phyloP scores from a whole-genome alignment of 192 early-diverging fungal species.

The Piromyces finnis region DNA sequence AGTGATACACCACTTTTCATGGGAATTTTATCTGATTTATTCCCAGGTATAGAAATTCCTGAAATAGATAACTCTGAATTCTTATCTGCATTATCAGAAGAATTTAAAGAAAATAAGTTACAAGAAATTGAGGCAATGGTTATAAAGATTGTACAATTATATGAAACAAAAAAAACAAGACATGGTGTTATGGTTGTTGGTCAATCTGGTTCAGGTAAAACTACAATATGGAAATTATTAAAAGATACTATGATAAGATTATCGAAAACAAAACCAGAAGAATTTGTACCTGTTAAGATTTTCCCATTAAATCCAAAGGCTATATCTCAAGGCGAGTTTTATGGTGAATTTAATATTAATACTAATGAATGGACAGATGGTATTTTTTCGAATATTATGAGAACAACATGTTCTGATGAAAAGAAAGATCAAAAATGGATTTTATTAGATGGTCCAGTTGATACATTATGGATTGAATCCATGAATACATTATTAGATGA shows the following conservation, averaged over 20 bases:
- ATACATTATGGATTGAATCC: slow-evolving; percentile 40
- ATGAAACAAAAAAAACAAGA: slow-evolving; percentile 28
- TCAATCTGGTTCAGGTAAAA: slow-evolving; percentile 32
- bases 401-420: slow-evolving; percentile 29
- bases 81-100: slow-evolving; percentile 14
- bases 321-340: slow-evolving; percentile 19
- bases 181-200: slow-evolving; percentile 44
- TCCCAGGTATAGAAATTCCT: slow-evolving; percentile 19
- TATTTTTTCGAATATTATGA: slow-evolving; percentile 26
- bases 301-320: slow-evolving; percentile 31
- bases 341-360: slow-evolving; percentile 38
- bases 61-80: slow-evolving; percentile 22
- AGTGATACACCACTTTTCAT: slow-evolving; percentile 21
- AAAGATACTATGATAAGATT: slow-evolving; percentile 7
- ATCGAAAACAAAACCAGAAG: slow-evolving; percentile 20
- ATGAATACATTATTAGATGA: slow-evolving; percentile 41
- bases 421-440: slow-evolving; percentile 27
- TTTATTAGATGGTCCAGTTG: slow-evolving; percentile 35
- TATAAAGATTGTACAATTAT: slow-evolving; percentile 33
- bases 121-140: slow-evolving; percentile 20
- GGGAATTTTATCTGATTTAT: slow-evolving; percentile 27
- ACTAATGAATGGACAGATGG: slow-evolving; percentile 43
- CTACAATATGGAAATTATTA: slow-evolving; percentile 21
- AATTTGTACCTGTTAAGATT: slow-evolving; percentile 6
- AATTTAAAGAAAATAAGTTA: slow-evolving; percentile 21